Conservation (phyloP, 805 yeast species). For the Yarrowia hollandica region DNA sequence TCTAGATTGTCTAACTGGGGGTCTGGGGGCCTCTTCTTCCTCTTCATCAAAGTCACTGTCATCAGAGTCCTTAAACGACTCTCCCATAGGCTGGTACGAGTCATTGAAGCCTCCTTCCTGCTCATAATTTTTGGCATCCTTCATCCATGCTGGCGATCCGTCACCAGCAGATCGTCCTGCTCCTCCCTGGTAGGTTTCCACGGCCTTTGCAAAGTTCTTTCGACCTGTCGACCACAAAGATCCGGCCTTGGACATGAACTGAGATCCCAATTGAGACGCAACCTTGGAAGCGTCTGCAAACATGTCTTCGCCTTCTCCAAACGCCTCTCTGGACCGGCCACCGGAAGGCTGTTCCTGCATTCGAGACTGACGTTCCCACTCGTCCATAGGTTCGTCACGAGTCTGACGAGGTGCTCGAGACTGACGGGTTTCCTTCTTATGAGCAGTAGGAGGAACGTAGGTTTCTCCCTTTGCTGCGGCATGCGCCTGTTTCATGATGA, state of each 20-base stretch:
- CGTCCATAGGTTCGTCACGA: neutral
- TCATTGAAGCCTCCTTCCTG: neutral
- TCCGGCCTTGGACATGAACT: conserved; percentile 61
- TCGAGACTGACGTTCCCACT: conserved; percentile 19
- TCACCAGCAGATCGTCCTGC: conserved; percentile 37
- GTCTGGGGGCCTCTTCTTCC: conserved; percentile 30
- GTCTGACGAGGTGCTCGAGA: neutral
- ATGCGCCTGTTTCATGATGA: conserved; percentile 62
- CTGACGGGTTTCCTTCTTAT: neutral
- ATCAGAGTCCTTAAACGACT: conserved; percentile 25
- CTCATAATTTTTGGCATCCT: conserved; percentile 51
- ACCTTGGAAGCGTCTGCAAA: conserved; percentile 14
- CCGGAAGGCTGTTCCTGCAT: neutral
- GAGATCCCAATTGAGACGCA: conserved; percentile 44
- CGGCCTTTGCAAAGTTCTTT: conserved; percentile 60
- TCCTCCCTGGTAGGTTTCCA: conserved; percentile 54
- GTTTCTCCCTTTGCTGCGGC: conserved; percentile 39
- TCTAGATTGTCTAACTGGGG: neutral
- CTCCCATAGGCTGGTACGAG: conserved; percentile 5
- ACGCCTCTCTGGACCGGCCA: neutral
- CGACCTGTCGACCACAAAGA: conserved; percentile 58
- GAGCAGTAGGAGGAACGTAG: conserved; percentile 1
- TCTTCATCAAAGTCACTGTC: conserved; percentile 19
- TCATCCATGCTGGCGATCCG: conserved; percentile 75
- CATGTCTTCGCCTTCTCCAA: conserved; percentile 2